A percentile compares a stretch with the other conserved stretches of the same genome.
phyloP scores from a whole-genome alignment of 352 stramenopile species.

The Aphanomyces euteiches region DNA sequence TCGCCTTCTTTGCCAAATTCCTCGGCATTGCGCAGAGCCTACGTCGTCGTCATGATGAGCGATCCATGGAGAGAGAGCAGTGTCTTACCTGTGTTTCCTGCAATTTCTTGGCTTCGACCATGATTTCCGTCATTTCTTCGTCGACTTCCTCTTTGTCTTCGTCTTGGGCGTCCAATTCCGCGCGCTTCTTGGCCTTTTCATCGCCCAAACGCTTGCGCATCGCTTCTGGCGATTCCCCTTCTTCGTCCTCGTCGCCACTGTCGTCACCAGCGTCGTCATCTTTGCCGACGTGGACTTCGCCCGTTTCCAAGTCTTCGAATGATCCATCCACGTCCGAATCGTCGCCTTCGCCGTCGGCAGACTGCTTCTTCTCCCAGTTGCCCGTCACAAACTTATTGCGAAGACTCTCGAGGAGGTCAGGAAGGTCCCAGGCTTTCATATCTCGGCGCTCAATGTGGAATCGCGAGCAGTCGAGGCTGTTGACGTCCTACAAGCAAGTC shows the following conservation, averaged over 20 bases:
- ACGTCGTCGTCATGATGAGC: neutral
- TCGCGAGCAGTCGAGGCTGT: slow-evolving; percentile 75
- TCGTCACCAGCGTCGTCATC: slow-evolving; percentile 33
- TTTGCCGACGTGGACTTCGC: slow-evolving; percentile 59
- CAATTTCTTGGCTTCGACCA: slow-evolving; percentile 75
- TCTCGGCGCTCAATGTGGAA: slow-evolving; percentile 60
- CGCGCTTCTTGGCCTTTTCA: slow-evolving; percentile 91
- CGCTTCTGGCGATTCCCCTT: slow-evolving; percentile 67
- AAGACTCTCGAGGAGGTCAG: slow-evolving; percentile 70
- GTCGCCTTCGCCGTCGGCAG: slow-evolving; percentile 41
- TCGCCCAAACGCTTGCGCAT: slow-evolving; percentile 82
- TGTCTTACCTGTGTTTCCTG: slow-evolving; percentile 58
- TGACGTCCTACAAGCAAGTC: slow-evolving; percentile 43
- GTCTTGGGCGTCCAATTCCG: slow-evolving; percentile 49
- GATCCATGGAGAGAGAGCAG: slow-evolving; percentile 20
- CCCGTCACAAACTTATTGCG: slow-evolving; percentile 96
- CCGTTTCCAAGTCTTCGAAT: slow-evolving; percentile 97
- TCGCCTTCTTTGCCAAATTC: slow-evolving; percentile 96
- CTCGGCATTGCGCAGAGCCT: slow-evolving; percentile 78
- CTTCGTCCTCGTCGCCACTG: slow-evolving; percentile 35
- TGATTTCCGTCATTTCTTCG: slow-evolving; percentile 82
- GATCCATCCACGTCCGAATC: slow-evolving; percentile 87
- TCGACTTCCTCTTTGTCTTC: slow-evolving; percentile 72
- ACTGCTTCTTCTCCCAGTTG: slow-evolving; percentile 82
- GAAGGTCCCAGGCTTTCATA: slow-evolving; percentile 69